Base-by-base conservation (phyloP, 2,329 filamentous ascomycete genomes). In the Epicoccum sorghinum region DNA sequence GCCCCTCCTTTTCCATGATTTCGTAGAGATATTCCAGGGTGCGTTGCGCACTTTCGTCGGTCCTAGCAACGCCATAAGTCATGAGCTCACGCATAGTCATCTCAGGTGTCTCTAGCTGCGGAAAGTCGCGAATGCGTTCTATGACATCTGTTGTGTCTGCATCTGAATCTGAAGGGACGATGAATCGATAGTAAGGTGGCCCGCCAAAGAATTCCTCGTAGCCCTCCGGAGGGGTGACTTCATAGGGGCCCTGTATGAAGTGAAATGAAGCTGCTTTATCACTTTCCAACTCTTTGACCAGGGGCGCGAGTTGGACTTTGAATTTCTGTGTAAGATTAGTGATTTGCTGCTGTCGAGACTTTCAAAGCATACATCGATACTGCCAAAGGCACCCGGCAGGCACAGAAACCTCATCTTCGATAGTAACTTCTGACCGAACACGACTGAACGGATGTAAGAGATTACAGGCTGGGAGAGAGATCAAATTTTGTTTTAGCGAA, bases 41-140 rank as follows among this genome's bases (percentile, higher is more conserved):
- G 25, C 60, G 33, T 37, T 50, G 33, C 14, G 66, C 66, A 23
- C 60, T 65, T 13, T 62, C 58, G 32, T 63, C 58, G 32, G 74
- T 75, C 38, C 58, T 58, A 2, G 66, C 64, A 9, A 75, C 75
- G 1, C 74, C 75, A 13, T 76, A 69, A 6, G 76, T 74, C 59
- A 65, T 66, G 32, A 86, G 71, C 62, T 79, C 75, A 8, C 83
- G 76, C 75, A 86, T 82, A 0, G 82, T 83, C 50, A 85, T 82
- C 58, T 86, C 83, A 0, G 83, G 74, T 0, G 78, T 81, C 56
- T 79, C 75, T 14, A 79, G 80, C 42, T 80, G 75, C 0, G 82
- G 81, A 38, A 85, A 83, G 45, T 84, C 80, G 24, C 82, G 78
- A 58, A 86, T 81, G 43, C 79, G 79, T 29, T 78, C 74, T 9